Percentiles rank a stretch among this genome's conserved stretches.
Evolutionary conservation across 2,329 filamentous ascomycete genomes (phyloP).

Genomic region (Septoria linicola): DNA sequence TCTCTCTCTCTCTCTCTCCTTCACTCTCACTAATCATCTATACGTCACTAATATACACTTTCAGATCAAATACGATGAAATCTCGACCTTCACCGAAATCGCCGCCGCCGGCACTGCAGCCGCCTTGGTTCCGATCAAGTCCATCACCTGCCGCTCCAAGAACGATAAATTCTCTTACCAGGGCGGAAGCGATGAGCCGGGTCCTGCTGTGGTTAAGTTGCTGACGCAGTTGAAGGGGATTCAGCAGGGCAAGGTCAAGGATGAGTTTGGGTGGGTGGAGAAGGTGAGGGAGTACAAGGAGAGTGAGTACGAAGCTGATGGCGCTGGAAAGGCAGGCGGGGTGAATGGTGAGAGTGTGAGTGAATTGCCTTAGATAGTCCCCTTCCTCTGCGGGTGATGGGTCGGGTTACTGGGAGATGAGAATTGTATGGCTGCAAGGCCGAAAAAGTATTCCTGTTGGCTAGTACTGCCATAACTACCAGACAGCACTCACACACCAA

Average conservation of each 20-base stretch:
- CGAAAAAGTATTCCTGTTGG: too few species aligned
- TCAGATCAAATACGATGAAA: slow-evolving; percentile 65
- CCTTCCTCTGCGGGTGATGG: too few species aligned
- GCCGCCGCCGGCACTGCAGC: slow-evolving; percentile 91
- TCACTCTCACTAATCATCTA: not conserved
- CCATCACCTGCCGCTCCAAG: slow-evolving; percentile 70
- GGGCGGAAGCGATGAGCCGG: slow-evolving; percentile 64
- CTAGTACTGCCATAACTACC: too few species aligned
- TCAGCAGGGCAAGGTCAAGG: slow-evolving; percentile 75
- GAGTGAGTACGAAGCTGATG: slow-evolving; percentile 32
- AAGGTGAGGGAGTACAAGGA: slow-evolving; percentile 43
- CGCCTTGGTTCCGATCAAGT: slow-evolving; percentile 85
- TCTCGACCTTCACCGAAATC: slow-evolving; percentile 69
- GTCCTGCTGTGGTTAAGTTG: slow-evolving; percentile 70
- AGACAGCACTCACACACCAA: not conserved
- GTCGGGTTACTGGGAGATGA: too few species aligned
- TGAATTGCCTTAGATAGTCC: slow-evolving; percentile 30
- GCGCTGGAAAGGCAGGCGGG: slow-evolving; percentile 15
- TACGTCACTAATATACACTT: too few species aligned
- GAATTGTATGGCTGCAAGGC: too few species aligned
- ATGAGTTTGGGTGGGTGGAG: slow-evolving; percentile 71
- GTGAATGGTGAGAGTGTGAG: slow-evolving; percentile 13
- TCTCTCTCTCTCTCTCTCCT: not conserved
- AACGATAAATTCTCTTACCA: slow-evolving; percentile 58
- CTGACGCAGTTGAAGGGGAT: slow-evolving; percentile 78